Conservation (phyloP, 164 flowering plant species). For the Vitis rotundifolia region DNA sequence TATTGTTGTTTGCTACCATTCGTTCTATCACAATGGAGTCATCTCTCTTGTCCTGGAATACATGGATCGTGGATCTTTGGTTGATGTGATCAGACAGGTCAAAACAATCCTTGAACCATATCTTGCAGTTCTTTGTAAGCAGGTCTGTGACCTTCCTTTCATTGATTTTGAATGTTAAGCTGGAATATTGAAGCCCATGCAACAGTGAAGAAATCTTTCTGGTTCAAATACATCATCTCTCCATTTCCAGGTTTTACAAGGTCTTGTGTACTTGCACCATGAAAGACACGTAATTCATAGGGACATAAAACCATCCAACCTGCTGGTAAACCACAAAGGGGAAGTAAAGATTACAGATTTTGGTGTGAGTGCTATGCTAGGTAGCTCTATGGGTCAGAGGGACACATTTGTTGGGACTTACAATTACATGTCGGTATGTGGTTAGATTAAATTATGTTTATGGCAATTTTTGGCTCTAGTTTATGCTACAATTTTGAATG, state of each 20-base stretch:
- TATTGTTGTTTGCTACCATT: slow-evolving; percentile 87
- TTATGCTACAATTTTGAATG: neutral
- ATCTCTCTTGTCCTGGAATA: slow-evolving; percentile 93
- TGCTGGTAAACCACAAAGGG: slow-evolving; percentile 90
- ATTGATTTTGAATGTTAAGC: neutral
- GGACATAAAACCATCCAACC: slow-evolving; percentile 96
- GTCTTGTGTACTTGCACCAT: slow-evolving; percentile 88
- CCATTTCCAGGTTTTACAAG: slow-evolving; percentile 72
- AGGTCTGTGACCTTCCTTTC: slow-evolving; percentile 43
- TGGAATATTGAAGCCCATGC: neutral
- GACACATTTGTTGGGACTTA: slow-evolving; percentile 99
- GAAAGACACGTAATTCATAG: slow-evolving; percentile 96
- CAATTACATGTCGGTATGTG: slow-evolving; percentile 97
- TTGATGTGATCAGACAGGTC: slow-evolving; percentile 81
- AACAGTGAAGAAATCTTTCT: neutral
- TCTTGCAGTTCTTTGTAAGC: slow-evolving; percentile 93
- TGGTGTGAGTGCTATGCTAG: slow-evolving; percentile 95
- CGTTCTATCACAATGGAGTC: slow-evolving; percentile 97
- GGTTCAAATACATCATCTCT: neutral
- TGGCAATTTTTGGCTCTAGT: neutral
- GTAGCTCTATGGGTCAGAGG: slow-evolving; percentile 88
- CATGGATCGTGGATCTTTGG: slow-evolving; percentile 98
- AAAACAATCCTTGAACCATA: slow-evolving; percentile 96
- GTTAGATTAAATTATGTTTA: too few relatives aligned
- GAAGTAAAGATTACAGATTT: slow-evolving; percentile 97